Percentiles rank a stretch among this genome's conserved stretches.
Conservation (phyloP, 305 asterid species). For the Ilex paraguariensis region DNA sequence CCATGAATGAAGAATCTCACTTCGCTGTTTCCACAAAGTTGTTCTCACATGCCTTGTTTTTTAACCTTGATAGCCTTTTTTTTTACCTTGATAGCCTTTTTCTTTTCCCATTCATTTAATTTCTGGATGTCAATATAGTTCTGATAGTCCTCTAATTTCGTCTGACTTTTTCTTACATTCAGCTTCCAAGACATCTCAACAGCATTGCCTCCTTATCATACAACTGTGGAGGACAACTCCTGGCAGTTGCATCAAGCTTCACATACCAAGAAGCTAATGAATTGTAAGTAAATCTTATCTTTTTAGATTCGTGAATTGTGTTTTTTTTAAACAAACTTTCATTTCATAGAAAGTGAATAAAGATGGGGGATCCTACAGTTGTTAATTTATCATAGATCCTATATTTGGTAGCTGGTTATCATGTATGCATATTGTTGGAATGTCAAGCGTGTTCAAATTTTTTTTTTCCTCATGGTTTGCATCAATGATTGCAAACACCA, state of each 20-base stretch:
- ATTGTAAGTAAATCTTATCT: slow-evolving; percentile 35
- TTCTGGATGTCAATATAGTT: background rate
- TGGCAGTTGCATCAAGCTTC: slow-evolving; percentile 80
- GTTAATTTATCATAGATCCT: background rate
- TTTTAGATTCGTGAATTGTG: background rate
- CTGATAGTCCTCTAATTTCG: slow-evolving; percentile 16
- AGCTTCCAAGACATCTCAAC: slow-evolving; percentile 60
- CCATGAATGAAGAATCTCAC: too few relatives aligned
- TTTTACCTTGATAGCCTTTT: background rate
- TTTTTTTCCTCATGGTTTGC: too few relatives aligned
- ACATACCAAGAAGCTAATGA: slow-evolving; percentile 78
- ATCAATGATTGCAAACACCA: too few relatives aligned
- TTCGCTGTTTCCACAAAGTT: too few relatives aligned
- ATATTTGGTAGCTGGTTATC: background rate
- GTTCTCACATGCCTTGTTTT: too few relatives aligned
- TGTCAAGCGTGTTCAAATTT: too few relatives aligned
- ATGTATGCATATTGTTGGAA: background rate
- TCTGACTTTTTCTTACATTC: slow-evolving; percentile 25
- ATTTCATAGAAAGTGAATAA: too few relatives aligned
- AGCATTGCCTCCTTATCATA: slow-evolving; percentile 72
- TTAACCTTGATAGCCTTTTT: background rate
- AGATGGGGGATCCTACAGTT: too few relatives aligned
- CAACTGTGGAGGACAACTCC: slow-evolving; percentile 55
- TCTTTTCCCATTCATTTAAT: background rate
- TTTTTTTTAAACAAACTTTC: too few relatives aligned